Conservation (phyloP, 768 basidiomycete genomes). For the Melanogaster broomeanus region DNA sequence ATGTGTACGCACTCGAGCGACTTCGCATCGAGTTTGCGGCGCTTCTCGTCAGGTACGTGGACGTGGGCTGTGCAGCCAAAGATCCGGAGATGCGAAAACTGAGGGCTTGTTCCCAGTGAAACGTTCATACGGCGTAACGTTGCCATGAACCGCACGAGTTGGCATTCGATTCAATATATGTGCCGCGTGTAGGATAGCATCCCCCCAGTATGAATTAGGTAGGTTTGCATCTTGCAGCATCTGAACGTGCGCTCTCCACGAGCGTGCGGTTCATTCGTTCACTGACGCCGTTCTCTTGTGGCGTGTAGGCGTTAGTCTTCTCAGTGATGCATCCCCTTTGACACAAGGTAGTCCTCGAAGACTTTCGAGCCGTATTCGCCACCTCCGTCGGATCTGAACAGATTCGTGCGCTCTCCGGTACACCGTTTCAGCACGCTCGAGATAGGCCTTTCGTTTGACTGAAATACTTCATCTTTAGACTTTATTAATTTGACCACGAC, state of each 20-base stretch:
- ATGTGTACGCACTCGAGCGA: too few relatives aligned
- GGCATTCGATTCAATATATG: background rate
- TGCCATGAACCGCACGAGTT: background rate
- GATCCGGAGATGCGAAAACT: conserved; percentile 13
- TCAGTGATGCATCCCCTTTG: too few relatives aligned
- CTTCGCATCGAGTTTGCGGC: background rate
- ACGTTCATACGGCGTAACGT: conserved; percentile 24
- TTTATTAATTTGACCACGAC: conserved; percentile 12
- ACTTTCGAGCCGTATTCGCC: too few relatives aligned
- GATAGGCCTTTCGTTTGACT: conserved; percentile 9
- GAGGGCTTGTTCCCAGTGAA: conserved; percentile 21
- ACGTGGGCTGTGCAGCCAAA: conserved; percentile 29
- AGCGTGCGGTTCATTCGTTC: conserved; percentile 18
- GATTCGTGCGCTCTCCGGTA: conserved; percentile 25
- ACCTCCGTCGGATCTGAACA: too few relatives aligned
- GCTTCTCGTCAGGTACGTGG: conserved; percentile 26
- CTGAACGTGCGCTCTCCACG: conserved; percentile 26
- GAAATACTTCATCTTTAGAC: conserved; percentile 12
- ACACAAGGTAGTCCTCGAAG: too few relatives aligned
- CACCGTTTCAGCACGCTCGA: conserved; percentile 9
- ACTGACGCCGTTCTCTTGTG: too few relatives aligned
- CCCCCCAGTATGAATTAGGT: conserved; percentile 4
- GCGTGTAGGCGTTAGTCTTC: too few relatives aligned
- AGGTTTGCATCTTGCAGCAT: conserved; percentile 24
- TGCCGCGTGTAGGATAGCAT: background rate